phyloP scores from a whole-genome alignment of 2,329 filamentous ascomycete species.

The Phaeosphaeriaceae sp. region DNA sequence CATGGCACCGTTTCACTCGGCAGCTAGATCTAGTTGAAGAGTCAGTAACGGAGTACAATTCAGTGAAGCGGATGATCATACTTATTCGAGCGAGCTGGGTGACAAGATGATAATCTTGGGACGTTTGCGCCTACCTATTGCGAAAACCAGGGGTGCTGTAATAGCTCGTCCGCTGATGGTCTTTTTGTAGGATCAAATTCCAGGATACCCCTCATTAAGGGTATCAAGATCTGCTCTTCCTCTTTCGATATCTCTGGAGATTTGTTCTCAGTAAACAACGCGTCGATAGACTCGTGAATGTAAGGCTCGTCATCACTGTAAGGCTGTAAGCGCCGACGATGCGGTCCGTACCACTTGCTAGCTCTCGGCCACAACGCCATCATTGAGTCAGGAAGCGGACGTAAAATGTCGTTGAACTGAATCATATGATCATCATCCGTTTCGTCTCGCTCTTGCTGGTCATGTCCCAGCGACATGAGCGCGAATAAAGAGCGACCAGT shows the following conservation, averaged over 20 bases:
- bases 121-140: background rate
- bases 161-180: slow-evolving; percentile 34
- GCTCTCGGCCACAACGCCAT: slow-evolving; percentile 32
- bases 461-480: slow-evolving; percentile 22
- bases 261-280: slow-evolving; percentile 26
- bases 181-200: slow-evolving; percentile 37
- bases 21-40: no score
- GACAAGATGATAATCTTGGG: background rate
- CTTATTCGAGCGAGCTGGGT: no score
- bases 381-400: slow-evolving; percentile 32
- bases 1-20: no score
- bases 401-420: slow-evolving; percentile 31
- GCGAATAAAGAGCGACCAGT: slow-evolving; percentile 29
- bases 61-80: no score
- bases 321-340: slow-evolving; percentile 30
- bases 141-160: slow-evolving; percentile 40
- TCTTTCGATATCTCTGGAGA: slow-evolving; percentile 30
- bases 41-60: no score
- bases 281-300: slow-evolving; percentile 25
- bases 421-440: slow-evolving; percentile 39
- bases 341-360: slow-evolving; percentile 31
- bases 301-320: slow-evolving; percentile 12
- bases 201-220: slow-evolving; percentile 36
- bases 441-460: slow-evolving; percentile 25
- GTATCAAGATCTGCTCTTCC: slow-evolving; percentile 31